phyloP scores from a whole-genome alignment of 106 monocot species.

The Phalaenopsis equestris region DNA sequence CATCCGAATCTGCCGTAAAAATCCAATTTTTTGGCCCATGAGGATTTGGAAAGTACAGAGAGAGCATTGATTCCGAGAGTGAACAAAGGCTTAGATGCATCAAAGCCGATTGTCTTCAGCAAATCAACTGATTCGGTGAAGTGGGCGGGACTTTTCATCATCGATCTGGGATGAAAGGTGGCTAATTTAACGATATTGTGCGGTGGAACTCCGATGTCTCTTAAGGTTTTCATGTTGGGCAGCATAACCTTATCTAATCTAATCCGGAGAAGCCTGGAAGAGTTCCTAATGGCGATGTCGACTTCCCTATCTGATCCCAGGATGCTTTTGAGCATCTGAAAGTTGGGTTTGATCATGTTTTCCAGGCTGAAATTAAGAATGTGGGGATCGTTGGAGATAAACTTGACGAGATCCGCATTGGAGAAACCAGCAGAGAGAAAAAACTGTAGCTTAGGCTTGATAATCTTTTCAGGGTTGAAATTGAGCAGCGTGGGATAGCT shows the following conservation, averaged over 20 bases:
- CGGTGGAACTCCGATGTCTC: not conserved
- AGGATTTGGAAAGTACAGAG: not conserved
- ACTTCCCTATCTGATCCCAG: constrained; percentile 3
- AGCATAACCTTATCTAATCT: not conserved
- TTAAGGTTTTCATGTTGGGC: constrained; percentile 13
- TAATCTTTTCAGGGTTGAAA: not conserved
- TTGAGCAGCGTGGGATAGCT: not conserved
- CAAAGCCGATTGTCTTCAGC: constrained; percentile 10
- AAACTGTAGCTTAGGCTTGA: not conserved
- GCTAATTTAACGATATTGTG: not conserved
- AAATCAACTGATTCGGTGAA: not conserved
- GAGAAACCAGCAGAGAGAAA: not conserved
- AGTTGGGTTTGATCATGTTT: constrained; percentile 4
- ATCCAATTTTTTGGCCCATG: constrained; percentile 18
- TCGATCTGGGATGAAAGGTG: not conserved
- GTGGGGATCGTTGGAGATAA: constrained; percentile 3
- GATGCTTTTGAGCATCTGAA: constrained; percentile 5
- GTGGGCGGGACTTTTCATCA: not conserved
- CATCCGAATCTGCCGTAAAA: constrained; percentile 21
- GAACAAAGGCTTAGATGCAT: constrained; percentile 9
- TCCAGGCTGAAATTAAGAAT: constrained; percentile 13
- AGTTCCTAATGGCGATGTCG: not conserved
- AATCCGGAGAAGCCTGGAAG: not conserved
- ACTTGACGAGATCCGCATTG: not conserved
- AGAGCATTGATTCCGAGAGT: constrained; percentile 6